Evolutionary conservation across 2,329 filamentous ascomycete genomes (phyloP).

Genomic region (Fusarium cicatricum): DNA sequence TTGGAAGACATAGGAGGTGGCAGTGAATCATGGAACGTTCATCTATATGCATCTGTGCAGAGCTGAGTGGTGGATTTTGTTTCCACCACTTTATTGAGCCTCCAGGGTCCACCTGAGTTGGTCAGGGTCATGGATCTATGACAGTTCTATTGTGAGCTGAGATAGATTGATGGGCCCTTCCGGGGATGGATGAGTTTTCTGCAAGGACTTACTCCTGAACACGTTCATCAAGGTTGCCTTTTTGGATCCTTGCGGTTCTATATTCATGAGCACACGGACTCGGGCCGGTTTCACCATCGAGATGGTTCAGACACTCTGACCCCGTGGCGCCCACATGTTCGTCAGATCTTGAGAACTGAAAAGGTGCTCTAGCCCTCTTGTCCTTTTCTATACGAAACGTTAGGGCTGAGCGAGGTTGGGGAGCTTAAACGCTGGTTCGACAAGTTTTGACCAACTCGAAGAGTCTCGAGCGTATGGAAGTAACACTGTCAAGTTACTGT

Average conservation of each 20-base stretch:
- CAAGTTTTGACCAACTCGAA: not conserved
- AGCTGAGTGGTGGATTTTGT: conserved; percentile 32
- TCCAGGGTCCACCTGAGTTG: not conserved
- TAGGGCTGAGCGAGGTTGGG: not conserved
- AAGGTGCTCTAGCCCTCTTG: not conserved
- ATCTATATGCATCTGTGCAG: not conserved
- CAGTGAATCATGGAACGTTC: conserved; percentile 12
- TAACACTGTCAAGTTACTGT: not conserved
- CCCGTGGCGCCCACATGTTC: conserved; percentile 4
- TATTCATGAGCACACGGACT: conserved; percentile 1
- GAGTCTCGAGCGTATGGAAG: not conserved
- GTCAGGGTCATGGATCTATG: conserved; percentile 1
- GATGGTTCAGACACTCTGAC: conserved; percentile 14
- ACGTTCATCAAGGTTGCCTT: conserved; percentile 2
- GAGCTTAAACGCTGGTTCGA: not conserved
- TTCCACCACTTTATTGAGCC: not conserved
- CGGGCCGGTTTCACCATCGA: conserved; percentile 19
- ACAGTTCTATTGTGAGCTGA: not conserved
- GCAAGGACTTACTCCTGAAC: not conserved
- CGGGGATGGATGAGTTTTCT: not conserved
- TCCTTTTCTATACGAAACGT: conserved; percentile 9
- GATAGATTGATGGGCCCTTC: conserved; percentile 2
- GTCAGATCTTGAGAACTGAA: conserved; percentile 1
- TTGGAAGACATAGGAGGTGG: conserved; percentile 12
- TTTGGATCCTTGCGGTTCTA: not conserved